Base-by-base conservation (phyloP, 2,329 filamentous ascomycete species). In the Xylaria sp. region DNA sequence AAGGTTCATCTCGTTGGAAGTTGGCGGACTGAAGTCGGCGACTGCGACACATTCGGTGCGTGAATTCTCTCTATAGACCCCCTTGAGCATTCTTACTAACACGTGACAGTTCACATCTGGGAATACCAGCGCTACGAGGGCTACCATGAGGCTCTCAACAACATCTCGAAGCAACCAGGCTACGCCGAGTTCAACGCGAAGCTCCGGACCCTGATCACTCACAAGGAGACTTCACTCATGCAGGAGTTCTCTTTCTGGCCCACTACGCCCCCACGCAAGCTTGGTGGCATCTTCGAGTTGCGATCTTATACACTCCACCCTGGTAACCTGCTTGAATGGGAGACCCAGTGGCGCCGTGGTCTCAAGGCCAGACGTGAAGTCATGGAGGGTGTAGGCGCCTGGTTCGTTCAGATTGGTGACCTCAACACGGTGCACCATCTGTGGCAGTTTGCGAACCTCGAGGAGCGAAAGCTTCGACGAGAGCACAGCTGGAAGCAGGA, bases 201-300 rank as follows among this genome's bases (percentile, higher is more conserved):
- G 76, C 87, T 99, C 55, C 92, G 92, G 76, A 81, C 79, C n/a
- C 80, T 97, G 63, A 93, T 99, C 72, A 86, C 81, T 60, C 85
- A 85, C 64, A 97, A 96, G 80, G 86, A 87, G 67, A 89, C 88
- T 3, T 97, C 92, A 0, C 83, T 99, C 55, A 99, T 99, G 94
- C 94, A 99, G 75, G 94, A 99, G 76, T 99, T 99, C 77, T 96
- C 92, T 42, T 99, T 99, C 83, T 99, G 94, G 94, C 94, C 94
- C 1, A 99, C 94, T 2, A 93, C 91, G 0, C 83, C 92, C 4
- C 94, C 94, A 0, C 91, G 94, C 61, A 82, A 91, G 70, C 84
- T 99, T 0, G 94, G 94, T 58, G 94, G 94, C 51, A 77, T 99
- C 48, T 99, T 99, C 72, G 94, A 99, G 79, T 83, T 99, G 39